These are phyloP conservation scores for Nicotiana tabacum DNA, from an alignment of 257 asterid genomes.

Conservation along the genomic window DNA sequence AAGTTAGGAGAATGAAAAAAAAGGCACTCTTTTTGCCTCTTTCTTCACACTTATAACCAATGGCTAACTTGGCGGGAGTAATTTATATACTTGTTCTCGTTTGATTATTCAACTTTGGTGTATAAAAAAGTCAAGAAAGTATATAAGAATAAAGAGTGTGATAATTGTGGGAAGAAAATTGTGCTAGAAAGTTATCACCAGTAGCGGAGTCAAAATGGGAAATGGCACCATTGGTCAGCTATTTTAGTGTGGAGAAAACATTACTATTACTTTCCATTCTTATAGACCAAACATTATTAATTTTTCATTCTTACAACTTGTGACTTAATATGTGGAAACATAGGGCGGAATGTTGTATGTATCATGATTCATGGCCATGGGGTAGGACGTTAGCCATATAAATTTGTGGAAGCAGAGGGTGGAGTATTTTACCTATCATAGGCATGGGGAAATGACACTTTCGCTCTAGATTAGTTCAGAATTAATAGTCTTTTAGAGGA, in stretches of 20 bases:
- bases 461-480: too few relatives aligned
- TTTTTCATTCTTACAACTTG: not conserved
- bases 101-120: conserved; percentile 6
- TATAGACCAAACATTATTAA: too few relatives aligned
- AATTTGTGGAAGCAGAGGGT: not conserved
- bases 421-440: not conserved
- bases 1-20: conserved; percentile 59
- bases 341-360: not conserved
- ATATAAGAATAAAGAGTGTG: conserved; percentile 48
- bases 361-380: too few relatives aligned
- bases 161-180: not conserved
- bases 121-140: not conserved
- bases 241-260: not conserved
- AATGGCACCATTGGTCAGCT: too few relatives aligned
- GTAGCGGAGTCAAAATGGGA: not conserved
- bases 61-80: conserved; percentile 39
- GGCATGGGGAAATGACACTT: too few relatives aligned
- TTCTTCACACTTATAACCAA: conserved; percentile 34
- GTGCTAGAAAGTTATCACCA: not conserved
- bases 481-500: too few relatives aligned
- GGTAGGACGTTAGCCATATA: too few relatives aligned
- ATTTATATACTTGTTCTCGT: conserved; percentile 9
- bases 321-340: not conserved
- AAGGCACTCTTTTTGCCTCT: conserved; percentile 81
- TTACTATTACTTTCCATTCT: not conserved